Evolutionary conservation across 2,329 filamentous ascomycete genomes (phyloP).

Genomic region (Periconia macrospinosa): DNA sequence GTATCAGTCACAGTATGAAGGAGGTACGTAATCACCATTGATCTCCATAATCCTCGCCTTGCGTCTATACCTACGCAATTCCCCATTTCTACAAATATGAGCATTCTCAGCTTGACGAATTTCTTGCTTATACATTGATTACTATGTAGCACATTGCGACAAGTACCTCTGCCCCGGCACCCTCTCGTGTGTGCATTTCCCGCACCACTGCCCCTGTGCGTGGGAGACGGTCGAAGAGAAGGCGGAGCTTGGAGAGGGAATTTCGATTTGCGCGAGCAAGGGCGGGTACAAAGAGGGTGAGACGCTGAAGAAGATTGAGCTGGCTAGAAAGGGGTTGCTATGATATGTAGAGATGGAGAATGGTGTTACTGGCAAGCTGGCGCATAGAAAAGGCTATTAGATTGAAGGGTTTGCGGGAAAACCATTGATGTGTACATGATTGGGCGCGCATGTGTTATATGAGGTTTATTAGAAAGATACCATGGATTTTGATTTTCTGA

Average conservation of each 20-base stretch:
- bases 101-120: not conserved
- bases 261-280: slow-evolving; percentile 72
- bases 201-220: slow-evolving; percentile 93
- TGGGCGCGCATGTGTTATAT: too few species aligned
- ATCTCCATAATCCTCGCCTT: too few species aligned
- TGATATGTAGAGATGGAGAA: too few species aligned
- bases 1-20: slow-evolving; percentile 73
- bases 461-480: too few species aligned
- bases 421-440: too few species aligned
- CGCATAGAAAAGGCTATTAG: not conserved
- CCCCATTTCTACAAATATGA: not conserved
- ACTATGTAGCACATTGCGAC: slow-evolving; percentile 71
- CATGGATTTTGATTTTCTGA: too few species aligned
- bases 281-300: slow-evolving; percentile 74
- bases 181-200: slow-evolving; percentile 91
- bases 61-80: not conserved
- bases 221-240: slow-evolving; percentile 68
- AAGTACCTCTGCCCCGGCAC: slow-evolving; percentile 96
- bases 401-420: too few species aligned
- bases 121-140: slow-evolving; percentile 16
- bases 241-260: slow-evolving; percentile 72
- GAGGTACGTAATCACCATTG: slow-evolving; percentile 57
- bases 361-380: too few species aligned
- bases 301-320: slow-evolving; percentile 73
- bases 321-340: slow-evolving; percentile 77